Percentiles rank a stretch among this genome's conserved stretches.
These are phyloP conservation scores for Serendipita vermifera DNA, from an alignment of 768 basidiomycete species.

Conservation along the genomic window DNA sequence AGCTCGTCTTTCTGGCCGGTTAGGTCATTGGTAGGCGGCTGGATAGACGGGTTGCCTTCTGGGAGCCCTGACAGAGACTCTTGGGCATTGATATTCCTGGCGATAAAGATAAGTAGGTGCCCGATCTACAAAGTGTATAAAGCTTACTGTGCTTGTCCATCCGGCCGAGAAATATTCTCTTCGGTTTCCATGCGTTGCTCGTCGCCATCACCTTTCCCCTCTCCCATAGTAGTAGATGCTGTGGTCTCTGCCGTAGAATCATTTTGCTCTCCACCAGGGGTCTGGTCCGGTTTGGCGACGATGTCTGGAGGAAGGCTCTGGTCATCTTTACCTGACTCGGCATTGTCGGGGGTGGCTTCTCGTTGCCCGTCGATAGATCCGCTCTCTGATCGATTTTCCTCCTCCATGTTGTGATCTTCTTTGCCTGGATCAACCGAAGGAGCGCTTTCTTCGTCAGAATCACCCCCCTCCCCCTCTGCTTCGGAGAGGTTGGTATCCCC, in stretches of 20 bases:
- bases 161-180: no score
- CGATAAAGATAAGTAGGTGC: no score
- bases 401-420: constrained; percentile 13
- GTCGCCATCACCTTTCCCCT: constrained; percentile 20
- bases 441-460: constrained; percentile 14
- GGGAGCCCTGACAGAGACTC: constrained; percentile 21
- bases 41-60: constrained; percentile 21
- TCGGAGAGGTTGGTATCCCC: no score
- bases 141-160: no score
- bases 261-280: constrained; percentile 10
- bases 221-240: no score
- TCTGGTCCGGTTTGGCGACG: constrained; percentile 14
- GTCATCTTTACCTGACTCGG: no score
- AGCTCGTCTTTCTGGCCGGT: constrained; percentile 22
- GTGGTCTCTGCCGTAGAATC: background rate
- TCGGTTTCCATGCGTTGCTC: constrained; percentile 27
- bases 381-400: no score
- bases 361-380: constrained; percentile 18
- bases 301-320: no score
- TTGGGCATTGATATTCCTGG: no score
- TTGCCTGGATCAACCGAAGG: constrained; percentile 14
- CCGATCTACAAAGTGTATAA: no score
- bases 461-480: constrained; percentile 25
- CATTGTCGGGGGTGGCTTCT: constrained; percentile 19
- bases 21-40: constrained; percentile 12